Conservation (phyloP, 148 eudicot species). For the Camellia japonica region DNA sequence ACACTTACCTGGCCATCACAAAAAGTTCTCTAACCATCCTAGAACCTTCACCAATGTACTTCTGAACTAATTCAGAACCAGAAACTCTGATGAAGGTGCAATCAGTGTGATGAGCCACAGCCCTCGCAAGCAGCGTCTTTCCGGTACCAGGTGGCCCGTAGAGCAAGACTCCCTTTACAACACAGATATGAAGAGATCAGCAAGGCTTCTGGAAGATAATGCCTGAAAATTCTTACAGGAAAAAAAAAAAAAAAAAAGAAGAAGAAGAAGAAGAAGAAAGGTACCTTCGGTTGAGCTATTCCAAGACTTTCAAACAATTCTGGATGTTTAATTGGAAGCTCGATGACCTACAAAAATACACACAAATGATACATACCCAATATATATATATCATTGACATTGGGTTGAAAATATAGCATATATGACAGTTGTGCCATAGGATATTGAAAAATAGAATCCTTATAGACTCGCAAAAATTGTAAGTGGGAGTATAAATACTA, state of each 20-base stretch:
- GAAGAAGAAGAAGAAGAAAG: neutral
- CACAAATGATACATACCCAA: neutral
- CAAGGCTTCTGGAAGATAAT: neutral
- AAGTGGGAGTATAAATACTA: neutral
- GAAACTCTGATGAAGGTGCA: conserved; percentile 88
- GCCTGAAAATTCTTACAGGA: neutral
- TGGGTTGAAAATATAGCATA: neutral
- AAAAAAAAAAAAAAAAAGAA: no score
- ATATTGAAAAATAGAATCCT: no score
- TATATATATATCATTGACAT: neutral
- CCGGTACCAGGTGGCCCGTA: conserved; percentile 96
- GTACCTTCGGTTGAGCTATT: conserved; percentile 79
- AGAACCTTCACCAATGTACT: conserved; percentile 78
- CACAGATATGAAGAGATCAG: neutral
- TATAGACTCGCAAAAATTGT: neutral
- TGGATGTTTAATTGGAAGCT: conserved; percentile 70
- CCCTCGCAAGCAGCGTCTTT: conserved; percentile 81
- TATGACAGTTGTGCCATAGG: neutral
- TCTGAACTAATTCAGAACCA: conserved; percentile 85
- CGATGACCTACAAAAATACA: conserved; percentile 50
- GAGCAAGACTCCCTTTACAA: conserved; percentile 63
- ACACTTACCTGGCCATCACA: conserved; percentile 63
- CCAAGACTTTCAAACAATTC: conserved; percentile 80
- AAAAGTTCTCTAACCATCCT: conserved; percentile 80
- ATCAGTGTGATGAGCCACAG: conserved; percentile 87